These are phyloP conservation scores for Candida tibetensis DNA, from an alignment of 805 yeast genomes.

Conservation along the genomic window DNA sequence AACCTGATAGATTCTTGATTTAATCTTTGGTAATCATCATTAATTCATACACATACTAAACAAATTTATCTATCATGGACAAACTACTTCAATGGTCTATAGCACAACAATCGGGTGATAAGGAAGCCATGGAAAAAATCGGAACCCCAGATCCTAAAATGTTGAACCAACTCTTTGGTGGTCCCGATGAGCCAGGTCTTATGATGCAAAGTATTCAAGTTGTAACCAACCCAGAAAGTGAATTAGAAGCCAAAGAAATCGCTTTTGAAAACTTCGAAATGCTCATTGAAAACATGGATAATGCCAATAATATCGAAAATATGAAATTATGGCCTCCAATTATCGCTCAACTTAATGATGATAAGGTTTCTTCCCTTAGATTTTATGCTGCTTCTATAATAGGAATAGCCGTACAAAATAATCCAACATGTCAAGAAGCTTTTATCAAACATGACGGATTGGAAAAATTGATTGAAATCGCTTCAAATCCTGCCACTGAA, in stretches of 20 bases:
- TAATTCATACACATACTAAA: no score
- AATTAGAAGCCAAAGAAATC: conserved; percentile 59
- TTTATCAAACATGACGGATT: conserved; percentile 55
- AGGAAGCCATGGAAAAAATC: conserved; percentile 58
- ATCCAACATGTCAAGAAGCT: conserved; percentile 68
- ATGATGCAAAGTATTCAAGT: conserved; percentile 77
- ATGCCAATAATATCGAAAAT: conserved; percentile 88
- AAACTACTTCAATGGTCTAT: conserved; percentile 90
- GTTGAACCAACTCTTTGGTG: conserved; percentile 71
- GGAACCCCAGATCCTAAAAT: conserved; percentile 80
- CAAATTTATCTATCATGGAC: conserved; percentile 70
- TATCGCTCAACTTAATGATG: conserved; percentile 49
- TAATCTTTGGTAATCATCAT: no score
- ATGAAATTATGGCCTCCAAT: conserved; percentile 77
- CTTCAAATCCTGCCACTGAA: conserved; percentile 22
- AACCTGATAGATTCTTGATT: no score
- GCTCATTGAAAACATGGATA: conserved; percentile 89
- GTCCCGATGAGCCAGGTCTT: conserved; percentile 82
- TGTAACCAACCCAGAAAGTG: conserved; percentile 55
- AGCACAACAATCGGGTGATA: conserved; percentile 69
- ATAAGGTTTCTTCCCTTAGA: conserved; percentile 40
- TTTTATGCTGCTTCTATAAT: conserved; percentile 67
- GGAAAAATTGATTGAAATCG: conserved; percentile 42
- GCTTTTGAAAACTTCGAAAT: conserved; percentile 92
- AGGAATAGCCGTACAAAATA: conserved; percentile 93